Evolutionary conservation across 2,329 filamentous ascomycete genomes (phyloP).

Genomic region (Fusarium sacchari): DNA sequence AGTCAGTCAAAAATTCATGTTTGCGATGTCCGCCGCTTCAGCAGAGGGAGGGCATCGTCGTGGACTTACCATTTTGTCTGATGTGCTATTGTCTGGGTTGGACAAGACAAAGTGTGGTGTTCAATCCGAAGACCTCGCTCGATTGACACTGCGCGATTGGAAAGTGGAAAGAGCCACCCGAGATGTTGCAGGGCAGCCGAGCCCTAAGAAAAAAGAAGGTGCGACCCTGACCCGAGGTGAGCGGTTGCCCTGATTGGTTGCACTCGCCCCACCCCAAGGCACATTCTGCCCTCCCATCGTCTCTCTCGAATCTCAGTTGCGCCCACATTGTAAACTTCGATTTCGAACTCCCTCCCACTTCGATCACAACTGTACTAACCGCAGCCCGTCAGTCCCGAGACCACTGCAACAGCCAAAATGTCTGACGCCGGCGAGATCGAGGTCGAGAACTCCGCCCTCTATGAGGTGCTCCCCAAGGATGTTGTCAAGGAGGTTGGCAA

Average conservation of each 20-base stretch:
- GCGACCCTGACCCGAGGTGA: conserved; percentile 3
- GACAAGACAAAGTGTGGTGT: conserved; percentile 47
- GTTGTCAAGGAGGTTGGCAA: conserved; percentile 88
- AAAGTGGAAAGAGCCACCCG: conserved; percentile 30
- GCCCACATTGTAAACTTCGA: conserved; percentile 37
- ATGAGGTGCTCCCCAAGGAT: conserved; percentile 91
- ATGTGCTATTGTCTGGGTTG: conserved; percentile 53
- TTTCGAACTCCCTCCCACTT: conserved; percentile 47
- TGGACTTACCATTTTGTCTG: conserved; percentile 56
- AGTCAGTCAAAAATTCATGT: conserved; percentile 37
- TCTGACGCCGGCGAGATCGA: conserved; percentile 96
- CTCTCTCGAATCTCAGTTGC: conserved; percentile 11
- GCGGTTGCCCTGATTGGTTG: background rate
- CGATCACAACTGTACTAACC: conserved; percentile 50
- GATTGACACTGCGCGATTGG: conserved; percentile 9
- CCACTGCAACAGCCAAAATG: conserved; percentile 71
- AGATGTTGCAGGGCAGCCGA: conserved; percentile 48
- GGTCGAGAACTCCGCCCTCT: conserved; percentile 80
- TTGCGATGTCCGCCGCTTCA: background rate
- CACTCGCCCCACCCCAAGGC: conserved; percentile 2
- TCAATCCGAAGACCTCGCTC: conserved; percentile 29
- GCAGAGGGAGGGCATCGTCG: conserved; percentile 8
- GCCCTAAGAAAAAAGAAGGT: conserved; percentile 25
- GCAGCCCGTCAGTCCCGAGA: conserved; percentile 46
- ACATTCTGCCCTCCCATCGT: conserved; percentile 8